phyloP scores from a whole-genome alignment of 192 early-diverging fungal genomes.

The Coemansia sp. region DNA sequence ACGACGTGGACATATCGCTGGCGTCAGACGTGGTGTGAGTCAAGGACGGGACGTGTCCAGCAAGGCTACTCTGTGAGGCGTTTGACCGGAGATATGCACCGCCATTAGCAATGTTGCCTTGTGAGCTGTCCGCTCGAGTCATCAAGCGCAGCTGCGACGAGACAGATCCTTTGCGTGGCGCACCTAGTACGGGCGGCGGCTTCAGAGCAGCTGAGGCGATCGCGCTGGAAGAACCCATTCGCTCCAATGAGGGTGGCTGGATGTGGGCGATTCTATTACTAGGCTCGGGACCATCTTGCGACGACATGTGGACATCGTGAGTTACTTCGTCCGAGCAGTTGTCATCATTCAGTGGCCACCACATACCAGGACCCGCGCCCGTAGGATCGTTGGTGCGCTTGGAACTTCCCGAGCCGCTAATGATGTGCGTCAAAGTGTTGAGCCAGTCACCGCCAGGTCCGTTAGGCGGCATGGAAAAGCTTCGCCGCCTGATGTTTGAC shows the following conservation, averaged over 20 bases:
- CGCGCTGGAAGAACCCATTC: conserved; percentile 37
- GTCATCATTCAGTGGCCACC: conserved; percentile 59
- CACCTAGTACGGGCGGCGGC: conserved; percentile 15
- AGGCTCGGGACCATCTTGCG: conserved; percentile 19
- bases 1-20: conserved; percentile 22
- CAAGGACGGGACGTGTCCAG: conserved; percentile 19
- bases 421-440: conserved; percentile 22
- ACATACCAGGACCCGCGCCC: conserved; percentile 50
- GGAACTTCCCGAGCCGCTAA: conserved; percentile 10
- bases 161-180: conserved; percentile 49
- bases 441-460: conserved; percentile 39
- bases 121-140: conserved; percentile 33
- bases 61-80: conserved; percentile 32
- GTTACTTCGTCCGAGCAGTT: conserved; percentile 53
- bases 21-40: conserved; percentile 30
- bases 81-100: conserved; percentile 17
- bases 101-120: conserved; percentile 6
- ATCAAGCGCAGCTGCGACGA: conserved; percentile 56
- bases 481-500: conserved; percentile 50
- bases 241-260: conserved; percentile 20
- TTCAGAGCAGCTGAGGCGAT: conserved; percentile 15
- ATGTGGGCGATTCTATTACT: not conserved
- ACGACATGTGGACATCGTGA: conserved; percentile 48
- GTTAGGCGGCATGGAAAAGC: conserved; percentile 43
- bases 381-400: conserved; percentile 12